Evolutionary conservation across 768 basidiomycete species (phyloP), one percentile per base, ranked within the genome.

Genomic region (Favolaschia claudopus): DNA sequence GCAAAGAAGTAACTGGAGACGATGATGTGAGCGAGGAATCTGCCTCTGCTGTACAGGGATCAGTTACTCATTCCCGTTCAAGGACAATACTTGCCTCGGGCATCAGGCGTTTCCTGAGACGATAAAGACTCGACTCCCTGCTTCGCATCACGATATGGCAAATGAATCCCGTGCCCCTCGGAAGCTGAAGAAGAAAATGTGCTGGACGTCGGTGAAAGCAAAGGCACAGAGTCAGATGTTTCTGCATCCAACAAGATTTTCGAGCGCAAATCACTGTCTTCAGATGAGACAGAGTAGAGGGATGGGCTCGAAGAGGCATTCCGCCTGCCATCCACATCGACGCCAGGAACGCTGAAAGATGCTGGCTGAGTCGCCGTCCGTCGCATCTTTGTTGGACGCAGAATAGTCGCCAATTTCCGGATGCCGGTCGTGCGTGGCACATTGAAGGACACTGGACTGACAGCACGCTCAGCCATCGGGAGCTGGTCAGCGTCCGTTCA

Each of bases 271-370:
- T 57, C 58, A 28, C 40, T 34, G 5, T 60, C 58, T n/a, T n/a
- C n/a, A 27, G 54, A 56, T 12, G 63, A 64, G 20, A 57, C 49
- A 14, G 63, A 60, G 29, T 60, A 64, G 19, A 60, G 51, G 17
- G 63, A 60, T 25, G 63, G 63, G 13, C 58, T 60, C 37, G 63
- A 56, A 2, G 58, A 54, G 3, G 58, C 54, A 45, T 31, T 64
- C 5, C 2, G 27, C n/a, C n/a, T n/a, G 12, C 38, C 33, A 33
- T 47, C 37, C 14, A 10, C 17, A 34, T 25, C 43, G 29, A 28
- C 10, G 13, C 25, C 25, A 12, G 58, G 52, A 15, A 47, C 50
- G 40, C 22, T 33, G 27, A 55, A 31, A 43, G 47, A 19, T n/a
- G 46, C 42, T 20, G 57, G 44, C 22, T 54, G 58, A 51, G 42